These are phyloP conservation scores for Termitomyces sp. DNA, from an alignment of 768 basidiomycete genomes.

Conservation along the genomic window DNA sequence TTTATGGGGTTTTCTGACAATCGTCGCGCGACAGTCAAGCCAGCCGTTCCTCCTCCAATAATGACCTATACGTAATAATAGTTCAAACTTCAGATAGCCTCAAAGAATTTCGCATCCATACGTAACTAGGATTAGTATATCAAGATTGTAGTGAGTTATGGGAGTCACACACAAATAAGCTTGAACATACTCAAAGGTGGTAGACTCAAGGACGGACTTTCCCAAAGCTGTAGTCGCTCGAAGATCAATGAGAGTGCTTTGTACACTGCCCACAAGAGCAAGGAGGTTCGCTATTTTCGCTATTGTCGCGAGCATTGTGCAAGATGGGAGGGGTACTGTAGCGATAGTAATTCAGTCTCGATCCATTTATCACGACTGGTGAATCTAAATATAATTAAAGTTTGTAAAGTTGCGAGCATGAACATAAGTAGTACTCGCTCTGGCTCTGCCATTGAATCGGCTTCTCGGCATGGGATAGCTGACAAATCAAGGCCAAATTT, in stretches of 20 bases:
- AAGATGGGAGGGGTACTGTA: background rate
- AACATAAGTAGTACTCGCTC: too few relatives aligned
- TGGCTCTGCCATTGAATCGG: too few relatives aligned
- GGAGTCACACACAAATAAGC: background rate
- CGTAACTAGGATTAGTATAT: conserved; percentile 8
- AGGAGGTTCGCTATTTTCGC: conserved; percentile 5
- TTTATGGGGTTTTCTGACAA: background rate
- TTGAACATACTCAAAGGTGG: conserved; percentile 18
- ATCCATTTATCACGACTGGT: too few relatives aligned
- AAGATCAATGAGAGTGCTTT: conserved; percentile 17
- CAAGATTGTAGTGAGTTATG: background rate
- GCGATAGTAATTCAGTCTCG: background rate
- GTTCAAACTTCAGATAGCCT: background rate
- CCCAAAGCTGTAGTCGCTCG: conserved; percentile 6
- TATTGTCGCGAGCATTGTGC: background rate
- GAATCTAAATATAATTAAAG: too few relatives aligned
- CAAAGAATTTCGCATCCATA: background rate
- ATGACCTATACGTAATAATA: conserved; percentile 14
- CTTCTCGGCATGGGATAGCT: too few relatives aligned
- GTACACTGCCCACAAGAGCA: conserved; percentile 8
- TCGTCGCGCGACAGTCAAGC: conserved; percentile 23
- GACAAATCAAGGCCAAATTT: too few relatives aligned
- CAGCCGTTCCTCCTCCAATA: conserved; percentile 29
- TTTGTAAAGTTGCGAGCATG: too few relatives aligned
- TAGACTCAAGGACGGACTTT: conserved; percentile 12